Conservation (phyloP, 169 alveolate species). For the Cystoisospora suis region DNA sequence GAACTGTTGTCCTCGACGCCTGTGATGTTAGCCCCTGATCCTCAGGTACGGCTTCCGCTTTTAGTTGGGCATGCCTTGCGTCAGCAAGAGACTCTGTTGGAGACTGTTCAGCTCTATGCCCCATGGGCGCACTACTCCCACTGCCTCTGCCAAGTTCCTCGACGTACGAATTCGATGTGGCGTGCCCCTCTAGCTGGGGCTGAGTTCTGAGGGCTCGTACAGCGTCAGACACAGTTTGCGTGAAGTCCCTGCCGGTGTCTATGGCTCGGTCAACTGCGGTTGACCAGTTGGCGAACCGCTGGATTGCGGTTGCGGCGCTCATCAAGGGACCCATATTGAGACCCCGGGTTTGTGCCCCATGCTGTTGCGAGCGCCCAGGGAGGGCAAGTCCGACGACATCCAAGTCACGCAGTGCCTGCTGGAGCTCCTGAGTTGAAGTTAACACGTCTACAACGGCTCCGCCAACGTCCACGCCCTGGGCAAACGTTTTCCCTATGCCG, state of each 20-base stretch:
- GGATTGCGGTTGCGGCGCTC: not conserved
- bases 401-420: not conserved
- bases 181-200: not conserved
- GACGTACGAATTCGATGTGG: too few species aligned
- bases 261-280: constrained; percentile 1
- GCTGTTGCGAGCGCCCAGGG: not conserved
- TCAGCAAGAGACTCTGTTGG: too few species aligned
- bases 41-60: too few species aligned
- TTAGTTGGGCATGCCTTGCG: too few species aligned
- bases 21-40: too few species aligned
- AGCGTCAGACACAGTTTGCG: not conserved
- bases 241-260: not conserved
- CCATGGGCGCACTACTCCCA: too few species aligned
- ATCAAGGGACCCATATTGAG: not conserved
- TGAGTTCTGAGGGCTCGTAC: not conserved
- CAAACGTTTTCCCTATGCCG: constrained; percentile 9
- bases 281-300: constrained; percentile 2
- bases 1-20: too few species aligned
- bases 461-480: constrained; percentile 10
- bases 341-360: not conserved
- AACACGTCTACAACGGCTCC: constrained; percentile 9
- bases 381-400: not conserved
- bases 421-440: constrained; percentile 16
- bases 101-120: too few species aligned
- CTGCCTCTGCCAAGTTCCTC: too few species aligned